A percentile compares a stretch with the other conserved stretches of the same genome.
These are phyloP conservation scores for Alternaria sp. DNA, from an alignment of 2,329 filamentous ascomycete genomes.

Conservation along the genomic window DNA sequence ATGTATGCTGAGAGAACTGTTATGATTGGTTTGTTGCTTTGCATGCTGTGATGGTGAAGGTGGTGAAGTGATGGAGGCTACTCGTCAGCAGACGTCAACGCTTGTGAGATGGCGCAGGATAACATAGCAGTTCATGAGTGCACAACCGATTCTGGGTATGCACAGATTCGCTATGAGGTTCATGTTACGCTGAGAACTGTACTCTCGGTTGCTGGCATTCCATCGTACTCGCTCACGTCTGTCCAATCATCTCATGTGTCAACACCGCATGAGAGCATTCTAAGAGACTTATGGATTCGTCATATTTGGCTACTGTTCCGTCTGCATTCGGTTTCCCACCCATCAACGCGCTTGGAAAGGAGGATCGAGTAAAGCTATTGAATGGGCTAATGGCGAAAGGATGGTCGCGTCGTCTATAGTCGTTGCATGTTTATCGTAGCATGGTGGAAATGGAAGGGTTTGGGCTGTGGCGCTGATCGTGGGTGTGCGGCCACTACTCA, in stretches of 20 bases:
- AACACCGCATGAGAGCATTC: no score
- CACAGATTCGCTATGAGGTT: not conserved
- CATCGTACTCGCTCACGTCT: no score
- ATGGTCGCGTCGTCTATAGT: not conserved
- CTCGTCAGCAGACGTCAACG: not conserved
- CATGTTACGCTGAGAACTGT: not conserved
- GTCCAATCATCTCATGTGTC: no score
- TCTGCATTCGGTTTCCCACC: not conserved
- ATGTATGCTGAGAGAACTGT: not conserved
- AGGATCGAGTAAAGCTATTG: not conserved
- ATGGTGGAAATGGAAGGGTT: no score
- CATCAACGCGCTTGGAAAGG: not conserved
- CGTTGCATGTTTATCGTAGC: not conserved
- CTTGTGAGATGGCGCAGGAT: not conserved
- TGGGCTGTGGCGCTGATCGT: no score
- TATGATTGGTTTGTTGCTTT: not conserved
- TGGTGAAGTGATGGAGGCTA: not conserved
- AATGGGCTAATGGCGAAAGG: not conserved
- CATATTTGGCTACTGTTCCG: not conserved
- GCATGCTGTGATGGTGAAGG: not conserved
- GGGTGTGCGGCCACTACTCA: not conserved
- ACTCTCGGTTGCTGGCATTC: no score
- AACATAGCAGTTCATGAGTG: not conserved
- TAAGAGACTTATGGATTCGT: no score
- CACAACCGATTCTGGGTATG: not conserved